phyloP scores from a whole-genome alignment of 2,329 filamentous ascomycete species.

The Ascochyta viciae-villosae region DNA sequence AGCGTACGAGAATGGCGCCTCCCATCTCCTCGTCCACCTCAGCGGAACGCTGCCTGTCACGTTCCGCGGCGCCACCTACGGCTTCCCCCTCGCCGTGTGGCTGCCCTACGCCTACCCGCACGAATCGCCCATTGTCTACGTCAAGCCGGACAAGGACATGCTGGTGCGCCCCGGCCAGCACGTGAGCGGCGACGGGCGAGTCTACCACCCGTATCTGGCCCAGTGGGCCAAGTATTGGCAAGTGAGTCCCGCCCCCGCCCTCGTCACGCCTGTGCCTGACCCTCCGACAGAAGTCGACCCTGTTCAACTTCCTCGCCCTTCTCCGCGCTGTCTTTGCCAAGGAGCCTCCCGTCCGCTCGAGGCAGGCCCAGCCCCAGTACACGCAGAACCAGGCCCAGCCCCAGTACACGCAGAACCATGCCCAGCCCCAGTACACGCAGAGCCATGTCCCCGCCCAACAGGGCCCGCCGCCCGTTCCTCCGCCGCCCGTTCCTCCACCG shows the following conservation, averaged over 20 bases:
- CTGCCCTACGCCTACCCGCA: constrained; percentile 88
- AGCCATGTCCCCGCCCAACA: constrained; percentile 39
- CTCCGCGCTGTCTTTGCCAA: constrained; percentile 89
- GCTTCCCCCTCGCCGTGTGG: constrained; percentile 93
- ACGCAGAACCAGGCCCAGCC: constrained; percentile 39
- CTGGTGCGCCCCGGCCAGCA: constrained; percentile 90
- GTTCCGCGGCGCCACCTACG: constrained; percentile 88
- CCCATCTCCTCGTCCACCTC: constrained; percentile 84
- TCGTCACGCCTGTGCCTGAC: constrained; percentile 14
- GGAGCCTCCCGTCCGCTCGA: constrained; percentile 88
- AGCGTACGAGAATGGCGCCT: constrained; percentile 90
- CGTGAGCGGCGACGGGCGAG: constrained; percentile 88
- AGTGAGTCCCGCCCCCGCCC: constrained; percentile 62
- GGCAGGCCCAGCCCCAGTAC: constrained; percentile 51
- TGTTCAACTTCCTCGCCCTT: constrained; percentile 82
- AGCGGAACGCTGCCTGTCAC: constrained; percentile 87
- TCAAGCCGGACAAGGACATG: constrained; percentile 89
- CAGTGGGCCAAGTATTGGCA: constrained; percentile 91
- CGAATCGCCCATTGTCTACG: constrained; percentile 85
- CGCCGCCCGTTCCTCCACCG: constrained; percentile 59
- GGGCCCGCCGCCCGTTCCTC: constrained; percentile 33
- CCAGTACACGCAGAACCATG: constrained; percentile 45
- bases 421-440: constrained; percentile 36
- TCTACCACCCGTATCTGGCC: constrained; percentile 95
- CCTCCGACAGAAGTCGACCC: constrained; percentile 72